Base-by-base conservation (phyloP, 345 rosid species). In the Populus simonii region DNA sequence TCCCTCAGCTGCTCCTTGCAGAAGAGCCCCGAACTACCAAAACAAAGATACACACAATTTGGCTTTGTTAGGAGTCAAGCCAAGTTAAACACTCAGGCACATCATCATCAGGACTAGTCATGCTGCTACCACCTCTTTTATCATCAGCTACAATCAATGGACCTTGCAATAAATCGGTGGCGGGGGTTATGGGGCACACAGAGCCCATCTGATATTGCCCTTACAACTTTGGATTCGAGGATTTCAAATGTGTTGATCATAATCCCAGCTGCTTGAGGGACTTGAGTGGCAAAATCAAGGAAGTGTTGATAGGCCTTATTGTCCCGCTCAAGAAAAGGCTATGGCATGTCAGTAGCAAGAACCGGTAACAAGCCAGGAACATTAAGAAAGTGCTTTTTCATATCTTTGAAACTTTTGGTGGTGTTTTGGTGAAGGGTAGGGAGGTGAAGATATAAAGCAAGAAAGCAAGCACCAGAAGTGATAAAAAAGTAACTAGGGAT, bases 231-330 rank as follows among this genome's bases (percentile, higher is more conserved):
- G 1, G 71, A 45, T 78, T 93, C 96, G 10, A 93, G 91, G 29
- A 53, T 53, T 6, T 88, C 89, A 39, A 86, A 91, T 2, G 91
- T 81, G 83, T 93, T 90, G 2, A 84, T 72, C 1, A 93, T 87
- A 45, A 93, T 63, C 53, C 94, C 94, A 4, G 79, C 80, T 0
- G 76, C 27, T 66, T 66, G 43, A 7, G 55, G 16, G 25, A 53
- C 20, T 8, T 57, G 20, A 1, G 35, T 38, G 68, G 29, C 3
- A 22, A 6, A 3, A 27, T 80, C 84, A 27, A 83, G n/a, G 41
- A 73, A 59, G 75, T 10, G 62, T 15, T 65, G 22, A 22, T 77
- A 84, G 20, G 75, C 74, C 51, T 41, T 38, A 11, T 45, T 51
- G 8, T 29, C 6, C 7, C 85, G 82, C 65, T 86, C 79, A 7